Base-by-base conservation (phyloP, 2,329 filamentous ascomycete species). In the Fusarium lyarnte region DNA sequence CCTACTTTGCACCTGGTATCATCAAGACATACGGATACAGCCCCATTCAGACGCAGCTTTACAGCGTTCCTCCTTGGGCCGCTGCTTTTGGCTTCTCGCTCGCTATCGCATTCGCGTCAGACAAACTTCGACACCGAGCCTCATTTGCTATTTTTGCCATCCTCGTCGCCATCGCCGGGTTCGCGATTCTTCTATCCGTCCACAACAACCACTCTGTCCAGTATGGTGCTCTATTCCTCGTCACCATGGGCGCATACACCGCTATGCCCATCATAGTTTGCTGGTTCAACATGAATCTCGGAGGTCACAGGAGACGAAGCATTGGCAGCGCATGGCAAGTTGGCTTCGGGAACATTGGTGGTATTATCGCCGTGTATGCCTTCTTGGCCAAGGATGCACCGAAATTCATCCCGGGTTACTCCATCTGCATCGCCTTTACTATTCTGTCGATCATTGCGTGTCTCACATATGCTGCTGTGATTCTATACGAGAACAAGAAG, bases 211-310 rank as follows among this genome's bases (percentile, higher is more conserved):
- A 83, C 1, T 70, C 87, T 17, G 82, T 93, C 11, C 88, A 96
- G 79, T 98, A 97, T 77, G 92, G 86, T 0, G 93, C 92, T 0
- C 87, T 98, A 0, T 97, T 97, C 84, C 84, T 98, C 36, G 89
- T 97, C 54, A 92, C 93, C 4, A 91, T 91, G 83, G 94, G 94
- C 54, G 88, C 89, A 0, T 98, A 97, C 82, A 91, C 90, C 2
- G 93, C 94, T n/a, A 95, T 97, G 92, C 94, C 95, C 0, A 91
- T 97, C 35, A 89, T 94, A 46, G 88, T 94, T 12, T 94, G 92
- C 80, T 95, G 93, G 92, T 94, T 92, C 81, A 92, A 91, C 75
- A 94, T 94, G 89, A 95, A 94, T 75, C 84, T 94, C 3, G 89
- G 89, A 5, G 92, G 92, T 0, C 93, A 94, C 78, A 91, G 91